Conservation (phyloP, 805 yeast species). For the Starmerella floricola region DNA sequence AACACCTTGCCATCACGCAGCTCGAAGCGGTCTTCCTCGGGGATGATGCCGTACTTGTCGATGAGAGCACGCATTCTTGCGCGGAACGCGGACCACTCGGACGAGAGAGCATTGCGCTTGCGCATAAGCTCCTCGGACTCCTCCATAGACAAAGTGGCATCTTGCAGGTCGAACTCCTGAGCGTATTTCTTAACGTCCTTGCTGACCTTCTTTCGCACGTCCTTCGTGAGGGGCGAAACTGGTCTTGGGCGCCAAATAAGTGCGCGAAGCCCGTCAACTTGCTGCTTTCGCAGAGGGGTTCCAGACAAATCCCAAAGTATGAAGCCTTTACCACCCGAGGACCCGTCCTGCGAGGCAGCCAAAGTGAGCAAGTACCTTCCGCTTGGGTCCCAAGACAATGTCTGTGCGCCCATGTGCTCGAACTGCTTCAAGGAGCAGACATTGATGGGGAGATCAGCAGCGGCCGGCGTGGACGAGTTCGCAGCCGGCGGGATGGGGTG, state of each 20-base stretch:
- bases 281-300: slow-evolving; percentile 57
- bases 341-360: slow-evolving; percentile 18
- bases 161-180: slow-evolving; percentile 87
- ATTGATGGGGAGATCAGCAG: slow-evolving; percentile 42
- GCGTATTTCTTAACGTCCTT: slow-evolving; percentile 80
- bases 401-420: slow-evolving; percentile 66
- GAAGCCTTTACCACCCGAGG: slow-evolving; percentile 70
- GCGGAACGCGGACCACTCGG: slow-evolving; percentile 82
- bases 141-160: slow-evolving; percentile 89
- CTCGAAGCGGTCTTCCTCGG: slow-evolving; percentile 20
- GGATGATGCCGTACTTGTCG: slow-evolving; percentile 19
- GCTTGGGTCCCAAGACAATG: slow-evolving; percentile 87
- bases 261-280: slow-evolving; percentile 70
- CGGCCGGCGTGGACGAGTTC: slow-evolving; percentile 21
- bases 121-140: slow-evolving; percentile 82
- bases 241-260: slow-evolving; percentile 98
- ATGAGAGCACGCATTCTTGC: slow-evolving; percentile 37
- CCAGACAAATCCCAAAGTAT: slow-evolving; percentile 80
- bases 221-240: slow-evolving; percentile 54
- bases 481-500: slow-evolving; percentile 16
- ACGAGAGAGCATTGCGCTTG: slow-evolving; percentile 65
- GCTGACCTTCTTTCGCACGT: slow-evolving; percentile 78
- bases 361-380: slow-evolving; percentile 70
- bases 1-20: slow-evolving; percentile 21
- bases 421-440: slow-evolving; percentile 51